These are phyloP conservation scores for Fusarium sp. DNA, from an alignment of 2,329 filamentous ascomycete species.

Conservation along the genomic window DNA sequence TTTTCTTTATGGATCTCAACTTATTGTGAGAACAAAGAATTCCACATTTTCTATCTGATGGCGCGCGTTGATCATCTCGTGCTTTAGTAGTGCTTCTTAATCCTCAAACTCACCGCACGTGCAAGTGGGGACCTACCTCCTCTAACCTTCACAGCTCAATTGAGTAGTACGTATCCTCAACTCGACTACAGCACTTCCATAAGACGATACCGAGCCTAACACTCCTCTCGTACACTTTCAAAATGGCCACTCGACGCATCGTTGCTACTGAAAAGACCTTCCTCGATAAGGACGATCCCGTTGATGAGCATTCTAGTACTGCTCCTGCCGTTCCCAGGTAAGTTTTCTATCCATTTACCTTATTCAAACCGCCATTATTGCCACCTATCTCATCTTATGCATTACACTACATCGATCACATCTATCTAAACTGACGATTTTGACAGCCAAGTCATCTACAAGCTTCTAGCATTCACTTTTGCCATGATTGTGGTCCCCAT, in stretches of 20 bases:
- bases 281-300: constrained; percentile 67
- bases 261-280: constrained; percentile 73
- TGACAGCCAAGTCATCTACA: constrained; percentile 81
- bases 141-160: constrained; percentile 6
- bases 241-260: constrained; percentile 77
- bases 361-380: constrained; percentile 7
- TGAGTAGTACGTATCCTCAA: constrained; percentile 6
- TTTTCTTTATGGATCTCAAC: not conserved
- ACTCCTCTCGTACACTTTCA: constrained; percentile 32
- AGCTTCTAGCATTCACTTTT: constrained; percentile 88
- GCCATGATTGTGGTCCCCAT: constrained; percentile 92
- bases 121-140: constrained; percentile 37
- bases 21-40: constrained; percentile 19
- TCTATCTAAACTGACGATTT: constrained; percentile 1
- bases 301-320: constrained; percentile 73
- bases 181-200: constrained; percentile 6
- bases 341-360: constrained; percentile 47
- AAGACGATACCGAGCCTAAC: constrained; percentile 14
- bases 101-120: constrained; percentile 29
- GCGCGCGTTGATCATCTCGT: constrained; percentile 3
- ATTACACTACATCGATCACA: not conserved
- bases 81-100: constrained; percentile 19
- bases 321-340: constrained; percentile 86
- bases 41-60: not conserved
- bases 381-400: not conserved